A percentile compares a stretch with the other conserved stretches of the same genome.
phyloP scores from a whole-genome alignment of 2,329 filamentous ascomycete genomes.

The Coniochaeta ligniaria region DNA sequence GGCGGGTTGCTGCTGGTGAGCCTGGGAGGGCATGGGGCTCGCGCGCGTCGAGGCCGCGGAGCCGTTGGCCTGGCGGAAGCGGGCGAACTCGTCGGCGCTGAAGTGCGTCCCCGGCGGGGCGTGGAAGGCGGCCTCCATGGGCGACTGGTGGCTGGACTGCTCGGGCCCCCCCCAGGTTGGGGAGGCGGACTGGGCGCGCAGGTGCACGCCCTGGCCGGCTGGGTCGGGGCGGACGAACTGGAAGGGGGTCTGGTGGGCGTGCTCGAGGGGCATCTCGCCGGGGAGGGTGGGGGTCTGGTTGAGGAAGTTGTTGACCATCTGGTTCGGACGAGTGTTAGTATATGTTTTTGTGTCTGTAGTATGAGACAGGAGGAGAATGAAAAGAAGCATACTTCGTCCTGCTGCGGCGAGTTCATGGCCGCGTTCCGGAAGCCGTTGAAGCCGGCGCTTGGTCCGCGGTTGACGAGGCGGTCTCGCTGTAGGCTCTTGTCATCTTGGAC shows the following conservation, averaged over 20 bases:
- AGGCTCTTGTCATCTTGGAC: constrained; percentile 93
- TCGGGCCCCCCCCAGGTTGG: constrained; percentile 43
- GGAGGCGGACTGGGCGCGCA: constrained; percentile 46
- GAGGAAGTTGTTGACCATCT: constrained; percentile 94
- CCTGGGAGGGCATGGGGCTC: background rate
- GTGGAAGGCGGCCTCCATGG: constrained; percentile 67
- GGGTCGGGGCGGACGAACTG: constrained; percentile 7
- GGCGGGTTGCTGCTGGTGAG: constrained; percentile 33
- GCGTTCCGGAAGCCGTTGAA: constrained; percentile 73
- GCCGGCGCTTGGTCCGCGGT: constrained; percentile 61
- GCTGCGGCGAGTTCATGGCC: constrained; percentile 61
- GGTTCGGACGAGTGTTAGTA: background rate
- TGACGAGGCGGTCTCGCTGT: constrained; percentile 82
- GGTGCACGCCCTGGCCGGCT: constrained; percentile 36
- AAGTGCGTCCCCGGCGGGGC: constrained; percentile 55
- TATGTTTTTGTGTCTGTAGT: background rate
- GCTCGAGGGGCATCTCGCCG: constrained; percentile 46
- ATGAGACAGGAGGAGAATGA: background rate
- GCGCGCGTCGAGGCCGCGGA: constrained; percentile 34
- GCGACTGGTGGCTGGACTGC: constrained; percentile 61
- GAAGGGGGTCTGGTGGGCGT: constrained; percentile 28
- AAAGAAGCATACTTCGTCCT: constrained; percentile 56
- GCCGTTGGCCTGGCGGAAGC: constrained; percentile 70
- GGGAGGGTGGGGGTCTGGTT: constrained; percentile 63
- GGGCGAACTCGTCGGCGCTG: constrained; percentile 76